Evolutionary conservation across 208 protist species (phyloP).

Genomic region (Trypanosoma rangeli): DNA sequence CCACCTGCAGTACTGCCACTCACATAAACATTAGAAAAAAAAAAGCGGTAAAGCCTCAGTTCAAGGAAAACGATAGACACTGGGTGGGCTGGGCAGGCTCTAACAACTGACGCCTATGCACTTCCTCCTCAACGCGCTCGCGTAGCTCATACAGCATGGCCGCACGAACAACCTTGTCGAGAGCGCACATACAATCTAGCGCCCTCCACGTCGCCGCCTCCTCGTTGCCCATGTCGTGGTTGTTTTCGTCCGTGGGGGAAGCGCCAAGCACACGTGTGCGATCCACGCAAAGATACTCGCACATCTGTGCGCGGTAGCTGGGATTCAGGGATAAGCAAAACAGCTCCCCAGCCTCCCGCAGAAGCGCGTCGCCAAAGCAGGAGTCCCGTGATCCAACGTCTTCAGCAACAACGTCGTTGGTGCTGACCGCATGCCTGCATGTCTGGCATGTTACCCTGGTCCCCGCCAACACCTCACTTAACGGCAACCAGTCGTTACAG

Average conservation of each 20-base stretch:
- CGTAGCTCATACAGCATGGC: constrained; percentile 59
- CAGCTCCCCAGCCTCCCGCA: constrained; percentile 59
- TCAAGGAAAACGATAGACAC: background rate
- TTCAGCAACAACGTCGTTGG: constrained; percentile 41
- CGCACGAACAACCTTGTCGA: constrained; percentile 82
- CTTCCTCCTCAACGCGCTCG: constrained; percentile 59
- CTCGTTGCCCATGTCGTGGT: constrained; percentile 11
- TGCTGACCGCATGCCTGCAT: constrained; percentile 56
- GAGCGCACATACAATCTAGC: constrained; percentile 51
- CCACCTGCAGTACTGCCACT: background rate
- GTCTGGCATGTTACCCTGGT: constrained; percentile 48
- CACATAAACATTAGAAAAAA: background rate
- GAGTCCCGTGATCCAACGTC: constrained; percentile 29
- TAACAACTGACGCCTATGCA: constrained; percentile 57
- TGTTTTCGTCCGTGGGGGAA: constrained; percentile 13
- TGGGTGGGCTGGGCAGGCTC: constrained; percentile 36
- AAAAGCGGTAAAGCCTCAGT: constrained; percentile 20
- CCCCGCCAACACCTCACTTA: constrained; percentile 42
- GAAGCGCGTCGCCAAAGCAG: constrained; percentile 44
- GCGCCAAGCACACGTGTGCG: constrained; percentile 24
- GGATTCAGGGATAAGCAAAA: constrained; percentile 57
- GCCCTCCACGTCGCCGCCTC: constrained; percentile 26
- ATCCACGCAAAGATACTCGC: constrained; percentile 64
- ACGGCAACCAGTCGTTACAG: constrained; percentile 68
- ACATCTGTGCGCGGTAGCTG: constrained; percentile 50